Base-by-base conservation (phyloP, 805 yeast genomes). In the Candida easanensis region DNA sequence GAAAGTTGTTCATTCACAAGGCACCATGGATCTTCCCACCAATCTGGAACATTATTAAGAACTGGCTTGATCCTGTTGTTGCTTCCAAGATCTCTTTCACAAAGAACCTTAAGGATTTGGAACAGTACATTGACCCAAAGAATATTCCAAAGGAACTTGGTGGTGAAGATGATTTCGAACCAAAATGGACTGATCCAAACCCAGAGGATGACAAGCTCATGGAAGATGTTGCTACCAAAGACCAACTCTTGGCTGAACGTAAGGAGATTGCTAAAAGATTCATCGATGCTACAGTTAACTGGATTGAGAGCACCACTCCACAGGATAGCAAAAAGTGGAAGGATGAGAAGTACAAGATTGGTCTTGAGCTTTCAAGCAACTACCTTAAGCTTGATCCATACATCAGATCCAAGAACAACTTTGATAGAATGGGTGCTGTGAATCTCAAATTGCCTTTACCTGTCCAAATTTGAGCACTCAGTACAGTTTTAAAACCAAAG, bases 11-110 rank as follows among this genome's bases (percentile, higher is more conserved):
- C 52, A 84, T 93, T 48, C 96, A 88, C 68, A 85, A 86, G 56
- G 97, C 99, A 0, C 99, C 99, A 21, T 89, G 97, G 98, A 79
- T 93, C 42, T 93, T 93, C 69, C 80, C 86, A 39, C 91, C 97
- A 19, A 87, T 91, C 46, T 93, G 99, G 98, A 84, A 82, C 53
- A 79, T 91, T 53, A 80, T 93, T 56, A 88, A 88, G 64, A 82
- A 83, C 55, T 91, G 97, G 98, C 71, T 91, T 44, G 98, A 93
- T 61, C 98, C 98, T 3, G 97, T 88, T 19, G 97, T 91, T 42
- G 96, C 97, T 0, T 74, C 91, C 20, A 91, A 91, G 65, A 88
- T 93, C 55, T 77, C 79, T 34, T 93, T 91, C 66, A 86, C 96
- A 19, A 84, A 85, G 58, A 71, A 71, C 51, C 61, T 69, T 20